Conservation (phyloP, 192 early-diverging fungal species). For the Radiomyces spectabilis region DNA sequence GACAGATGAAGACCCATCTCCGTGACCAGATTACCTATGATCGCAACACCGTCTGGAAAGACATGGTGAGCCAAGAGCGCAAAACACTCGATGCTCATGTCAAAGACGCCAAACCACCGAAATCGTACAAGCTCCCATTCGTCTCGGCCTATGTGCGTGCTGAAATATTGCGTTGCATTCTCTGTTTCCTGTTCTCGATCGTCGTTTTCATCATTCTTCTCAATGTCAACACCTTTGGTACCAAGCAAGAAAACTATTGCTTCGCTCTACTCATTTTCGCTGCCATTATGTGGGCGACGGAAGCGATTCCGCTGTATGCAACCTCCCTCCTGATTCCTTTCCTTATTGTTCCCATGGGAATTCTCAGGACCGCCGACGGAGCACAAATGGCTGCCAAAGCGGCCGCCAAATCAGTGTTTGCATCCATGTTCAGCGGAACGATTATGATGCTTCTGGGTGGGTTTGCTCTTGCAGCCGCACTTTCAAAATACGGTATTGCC, state of each 20-base stretch:
- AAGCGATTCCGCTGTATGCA: constrained; percentile 67
- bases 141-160: constrained; percentile 3
- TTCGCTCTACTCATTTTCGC: constrained; percentile 82
- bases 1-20: constrained; percentile 53
- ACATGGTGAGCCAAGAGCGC: constrained; percentile 67
- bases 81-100: constrained; percentile 34
- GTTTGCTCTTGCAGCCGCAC: constrained; percentile 64
- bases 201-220: constrained; percentile 51
- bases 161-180: neutral
- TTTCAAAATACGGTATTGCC: constrained; percentile 70
- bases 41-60: constrained; percentile 73
- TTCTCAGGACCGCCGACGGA: constrained; percentile 45
- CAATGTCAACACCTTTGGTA: constrained; percentile 53
- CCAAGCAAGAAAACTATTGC: constrained; percentile 72
- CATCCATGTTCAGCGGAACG: constrained; percentile 67
- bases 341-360: constrained; percentile 53
- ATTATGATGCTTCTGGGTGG: constrained; percentile 75
- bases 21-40: constrained; percentile 66
- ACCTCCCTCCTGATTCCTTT: constrained; percentile 64
- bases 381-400: constrained; percentile 41
- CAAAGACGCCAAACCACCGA: constrained; percentile 24
- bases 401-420: constrained; percentile 56
- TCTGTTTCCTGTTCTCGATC: constrained; percentile 38
- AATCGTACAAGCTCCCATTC: too few species aligned
- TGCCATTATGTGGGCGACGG: constrained; percentile 84